Evolutionary conservation across 805 yeast species (phyloP).

Genomic region (Zygosaccharomyces kombuchaensis): DNA sequence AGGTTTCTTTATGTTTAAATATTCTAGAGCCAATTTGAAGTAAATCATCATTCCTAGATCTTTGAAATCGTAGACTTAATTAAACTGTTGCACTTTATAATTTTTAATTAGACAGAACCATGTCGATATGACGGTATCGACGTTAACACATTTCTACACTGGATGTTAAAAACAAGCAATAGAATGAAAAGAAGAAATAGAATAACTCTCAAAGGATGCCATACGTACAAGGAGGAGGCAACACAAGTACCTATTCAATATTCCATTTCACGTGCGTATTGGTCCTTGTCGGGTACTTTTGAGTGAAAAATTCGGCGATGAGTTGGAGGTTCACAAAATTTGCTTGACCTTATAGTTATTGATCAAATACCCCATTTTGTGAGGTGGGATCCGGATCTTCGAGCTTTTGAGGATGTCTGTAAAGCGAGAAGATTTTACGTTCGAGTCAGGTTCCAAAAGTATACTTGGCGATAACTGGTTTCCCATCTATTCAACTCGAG

Average conservation of each 20-base stretch:
- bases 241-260: background rate
- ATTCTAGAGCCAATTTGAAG: too few relatives aligned
- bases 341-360: background rate
- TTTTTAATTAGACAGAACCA: too few relatives aligned
- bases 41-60: too few relatives aligned
- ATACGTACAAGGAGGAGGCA: background rate
- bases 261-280: background rate
- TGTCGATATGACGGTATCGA: too few relatives aligned
- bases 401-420: background rate
- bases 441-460: slow-evolving; percentile 19
- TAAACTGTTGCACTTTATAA: too few relatives aligned
- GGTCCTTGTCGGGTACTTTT: background rate
- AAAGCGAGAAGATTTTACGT: slow-evolving; percentile 20
- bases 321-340: background rate
- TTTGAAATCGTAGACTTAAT: too few relatives aligned
- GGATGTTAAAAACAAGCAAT: background rate
- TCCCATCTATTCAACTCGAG: slow-evolving; percentile 25
- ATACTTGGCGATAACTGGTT: slow-evolving; percentile 29
- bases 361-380: background rate
- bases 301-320: slow-evolving; percentile 4
- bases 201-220: background rate
- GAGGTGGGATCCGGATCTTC: background rate
- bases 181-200: background rate
- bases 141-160: too few relatives aligned
- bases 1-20: too few relatives aligned